phyloP scores from a whole-genome alignment of 106 monocot species.

The Iris macrosiphon region DNA sequence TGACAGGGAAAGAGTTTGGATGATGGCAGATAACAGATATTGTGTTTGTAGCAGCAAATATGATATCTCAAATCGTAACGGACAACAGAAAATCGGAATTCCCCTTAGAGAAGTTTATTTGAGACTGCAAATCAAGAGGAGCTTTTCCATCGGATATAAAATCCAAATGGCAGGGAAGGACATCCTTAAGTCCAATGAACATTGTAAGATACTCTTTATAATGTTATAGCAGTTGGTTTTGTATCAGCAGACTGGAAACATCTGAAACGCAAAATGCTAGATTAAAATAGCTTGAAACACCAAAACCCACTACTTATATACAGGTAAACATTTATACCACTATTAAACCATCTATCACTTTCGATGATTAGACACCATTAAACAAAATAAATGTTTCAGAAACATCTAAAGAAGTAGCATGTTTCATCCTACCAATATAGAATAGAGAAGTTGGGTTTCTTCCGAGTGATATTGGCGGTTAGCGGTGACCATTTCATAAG shows the following conservation, averaged over 20 bases:
- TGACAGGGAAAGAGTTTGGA: not conserved
- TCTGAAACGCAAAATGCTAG: slow-evolving; percentile 35
- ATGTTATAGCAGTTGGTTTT: slow-evolving; percentile 44
- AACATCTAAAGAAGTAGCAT: too few relatives aligned
- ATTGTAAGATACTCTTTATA: slow-evolving; percentile 75
- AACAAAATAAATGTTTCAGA: too few relatives aligned
- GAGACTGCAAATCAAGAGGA: slow-evolving; percentile 21
- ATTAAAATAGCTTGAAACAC: too few relatives aligned
- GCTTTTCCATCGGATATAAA: slow-evolving; percentile 15
- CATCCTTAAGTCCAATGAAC: slow-evolving; percentile 58
- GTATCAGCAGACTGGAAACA: slow-evolving; percentile 79
- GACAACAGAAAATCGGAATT: not conserved
- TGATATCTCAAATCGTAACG: not conserved
- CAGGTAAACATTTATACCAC: too few relatives aligned
- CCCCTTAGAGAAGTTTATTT: slow-evolving; percentile 62
- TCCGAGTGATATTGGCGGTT: too few relatives aligned
- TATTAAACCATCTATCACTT: too few relatives aligned
- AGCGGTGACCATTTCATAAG: too few relatives aligned
- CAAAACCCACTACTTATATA: too few relatives aligned
- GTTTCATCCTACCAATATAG: too few relatives aligned
- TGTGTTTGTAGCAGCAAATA: not conserved
- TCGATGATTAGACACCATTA: too few relatives aligned
- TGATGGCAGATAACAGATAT: not conserved
- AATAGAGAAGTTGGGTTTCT: too few relatives aligned
- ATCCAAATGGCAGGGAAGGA: slow-evolving; percentile 24